Evolutionary conservation across 2,329 filamentous ascomycete species (phyloP).

Genomic region (Verticillium alfalfae): DNA sequence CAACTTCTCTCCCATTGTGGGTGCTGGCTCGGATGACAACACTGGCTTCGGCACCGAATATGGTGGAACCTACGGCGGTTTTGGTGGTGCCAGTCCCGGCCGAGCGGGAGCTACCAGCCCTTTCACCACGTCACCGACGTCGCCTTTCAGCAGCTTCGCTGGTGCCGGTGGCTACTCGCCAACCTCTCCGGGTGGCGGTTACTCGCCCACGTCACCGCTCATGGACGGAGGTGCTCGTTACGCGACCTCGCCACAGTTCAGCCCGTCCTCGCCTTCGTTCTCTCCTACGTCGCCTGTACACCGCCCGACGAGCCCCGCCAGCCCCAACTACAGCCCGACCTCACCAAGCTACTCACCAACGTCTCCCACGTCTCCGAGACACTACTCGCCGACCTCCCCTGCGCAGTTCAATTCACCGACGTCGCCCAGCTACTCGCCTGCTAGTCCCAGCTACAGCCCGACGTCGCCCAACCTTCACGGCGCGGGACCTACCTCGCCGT

Average conservation of each 20-base stretch:
- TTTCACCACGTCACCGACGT: slow-evolving; percentile 65
- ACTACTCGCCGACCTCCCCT: slow-evolving; percentile 68
- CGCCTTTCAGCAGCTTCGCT: slow-evolving; percentile 48
- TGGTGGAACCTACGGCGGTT: slow-evolving; percentile 42
- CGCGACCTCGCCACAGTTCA: slow-evolving; percentile 57
- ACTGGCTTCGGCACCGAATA: slow-evolving; percentile 61
- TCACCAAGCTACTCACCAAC: slow-evolving; percentile 61
- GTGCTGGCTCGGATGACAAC: slow-evolving; percentile 61
- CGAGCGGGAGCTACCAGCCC: slow-evolving; percentile 60
- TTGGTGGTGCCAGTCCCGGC: slow-evolving; percentile 52
- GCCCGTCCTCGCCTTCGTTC: slow-evolving; percentile 58
- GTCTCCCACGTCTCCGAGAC: slow-evolving; percentile 49
- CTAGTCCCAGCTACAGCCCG: slow-evolving; percentile 68
- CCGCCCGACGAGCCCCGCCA: slow-evolving; percentile 48
- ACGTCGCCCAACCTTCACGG: slow-evolving; percentile 52
- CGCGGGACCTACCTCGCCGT: slow-evolving; percentile 44
- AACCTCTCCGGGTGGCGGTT: slow-evolving; percentile 67
- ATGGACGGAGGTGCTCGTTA: slow-evolving; percentile 47
- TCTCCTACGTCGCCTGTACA: slow-evolving; percentile 57
- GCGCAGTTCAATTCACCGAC: slow-evolving; percentile 67
- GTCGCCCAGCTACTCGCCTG: slow-evolving; percentile 67
- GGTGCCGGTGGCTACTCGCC: slow-evolving; percentile 64
- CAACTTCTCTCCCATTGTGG: slow-evolving; percentile 74
- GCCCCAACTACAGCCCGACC: slow-evolving; percentile 59
- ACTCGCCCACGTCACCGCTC: slow-evolving; percentile 72